Evolutionary conservation across 495 filamentous ascomycete species (phyloP), one percentile per base, ranked within the genome.

Genomic region (Penicillium malachiteum): DNA sequence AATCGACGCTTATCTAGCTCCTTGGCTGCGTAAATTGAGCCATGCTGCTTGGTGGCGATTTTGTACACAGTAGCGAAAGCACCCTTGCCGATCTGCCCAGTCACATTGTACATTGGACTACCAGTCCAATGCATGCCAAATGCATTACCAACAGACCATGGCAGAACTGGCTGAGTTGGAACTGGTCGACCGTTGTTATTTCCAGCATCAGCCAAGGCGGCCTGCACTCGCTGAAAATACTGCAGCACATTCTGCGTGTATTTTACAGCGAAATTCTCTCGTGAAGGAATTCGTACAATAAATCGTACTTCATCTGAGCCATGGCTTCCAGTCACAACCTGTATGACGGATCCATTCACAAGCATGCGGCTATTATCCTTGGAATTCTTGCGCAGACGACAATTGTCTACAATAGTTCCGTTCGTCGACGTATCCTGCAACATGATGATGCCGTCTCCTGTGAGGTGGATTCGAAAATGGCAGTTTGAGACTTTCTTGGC

Each of bases 31-130:
- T 85, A 93, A 0, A 90, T 83, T 13, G 84, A 72, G 11, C 94
- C 94, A 58, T 91, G 85, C 54, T 83, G 84, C 66, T 87, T 91
- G 32, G 84, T 84, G 1, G 93, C 88, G 13, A 95, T 77, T 68
- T 90, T 88, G 67, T 95, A 90, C 0, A 98, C 94, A 0, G 84
- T 89, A 35, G 94, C 95, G 73, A 97, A 97, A 4, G 95, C 91
- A 7, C 94, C 94, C 64, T 91, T 91, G 17, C 95, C 94, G 50
- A 98, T 87, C 37, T 83, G 78, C 26, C 84, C 83, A 8, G 89
- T 81, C 3, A 90, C 82, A 63, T 94, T 95, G 71, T 97, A 98
- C 55, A 82, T 86, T 3, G 83, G 71, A 2, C 89, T 88, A 12
- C 92, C 94, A 51, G 84, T 81, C 94, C 92, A 97, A 50, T 88